Percentiles rank a stretch among this genome's conserved stretches.
Evolutionary conservation across 2,329 filamentous ascomycete genomes (phyloP).

Genomic region (Penicillium oxalicum): DNA sequence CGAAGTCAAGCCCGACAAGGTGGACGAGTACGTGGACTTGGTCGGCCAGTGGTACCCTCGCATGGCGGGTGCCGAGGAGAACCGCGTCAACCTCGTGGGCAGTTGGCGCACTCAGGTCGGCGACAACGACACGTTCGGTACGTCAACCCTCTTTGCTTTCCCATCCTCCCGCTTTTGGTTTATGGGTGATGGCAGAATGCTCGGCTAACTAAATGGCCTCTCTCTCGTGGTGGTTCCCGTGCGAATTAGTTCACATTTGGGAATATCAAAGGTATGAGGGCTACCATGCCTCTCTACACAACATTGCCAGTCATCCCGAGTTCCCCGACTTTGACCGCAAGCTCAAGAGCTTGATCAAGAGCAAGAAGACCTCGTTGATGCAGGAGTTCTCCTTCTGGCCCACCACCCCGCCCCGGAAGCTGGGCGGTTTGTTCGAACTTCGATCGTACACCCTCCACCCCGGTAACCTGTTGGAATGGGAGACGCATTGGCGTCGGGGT

Average conservation of each 20-base stretch:
- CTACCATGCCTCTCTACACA: conserved; percentile 86
- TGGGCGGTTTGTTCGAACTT: conserved; percentile 91
- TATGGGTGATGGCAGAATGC: background rate
- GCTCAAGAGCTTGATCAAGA: conserved; percentile 76
- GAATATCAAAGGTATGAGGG: conserved; percentile 97
- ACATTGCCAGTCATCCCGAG: conserved; percentile 74
- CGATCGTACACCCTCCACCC: conserved; percentile 95
- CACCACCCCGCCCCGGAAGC: conserved; percentile 78
- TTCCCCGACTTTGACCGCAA: conserved; percentile 78
- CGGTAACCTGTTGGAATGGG: conserved; percentile 95
- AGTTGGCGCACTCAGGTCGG: conserved; percentile 98
- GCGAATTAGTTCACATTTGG: conserved; percentile 83
- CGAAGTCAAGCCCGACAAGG: conserved; percentile 88
- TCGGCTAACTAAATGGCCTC: background rate
- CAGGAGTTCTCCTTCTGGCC: conserved; percentile 99
- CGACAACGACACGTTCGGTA: conserved; percentile 94
- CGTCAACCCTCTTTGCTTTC: background rate
- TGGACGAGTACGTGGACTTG: conserved; percentile 87
- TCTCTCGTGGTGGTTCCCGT: background rate
- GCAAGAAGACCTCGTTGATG: conserved; percentile 88
- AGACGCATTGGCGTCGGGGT: conserved; percentile 93
- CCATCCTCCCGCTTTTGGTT: background rate
- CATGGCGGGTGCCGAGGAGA: conserved; percentile 76
- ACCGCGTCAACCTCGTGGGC: conserved; percentile 92
- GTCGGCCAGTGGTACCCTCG: conserved; percentile 88